Base-by-base conservation (phyloP, 2,329 filamentous ascomycete species). In the Penicillium brasilianum region DNA sequence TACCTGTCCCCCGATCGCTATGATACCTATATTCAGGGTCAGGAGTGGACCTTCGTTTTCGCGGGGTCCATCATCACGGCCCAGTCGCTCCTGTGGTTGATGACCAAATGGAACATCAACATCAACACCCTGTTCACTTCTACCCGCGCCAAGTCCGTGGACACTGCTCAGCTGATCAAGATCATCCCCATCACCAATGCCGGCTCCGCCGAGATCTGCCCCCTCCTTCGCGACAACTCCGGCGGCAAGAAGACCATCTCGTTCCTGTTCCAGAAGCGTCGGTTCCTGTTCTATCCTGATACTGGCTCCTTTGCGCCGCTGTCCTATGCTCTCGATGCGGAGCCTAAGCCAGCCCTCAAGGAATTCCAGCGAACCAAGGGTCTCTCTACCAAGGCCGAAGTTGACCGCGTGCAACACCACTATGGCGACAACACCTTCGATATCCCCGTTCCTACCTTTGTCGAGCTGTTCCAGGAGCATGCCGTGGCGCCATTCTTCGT, bases 401-500 rank as follows among this genome's bases (percentile, higher is more conserved):
- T 97, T 61, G 86, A 90, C 59, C 87, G 88, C 61, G 82, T 97
- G 57, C 88, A 94, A 71, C 90, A 97, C 74, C 91, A 99, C 81
- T 99, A 98, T 84, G 95, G 95, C 71, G 85, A 89, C 71, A 99
- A 99, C 76, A 93, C 91, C 14, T 99, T 99, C 76, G 95, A 99
- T 74, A 99, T 99, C 55, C 95, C 96, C 7, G 93, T 99, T 13
- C 95, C 96, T 4, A 94, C 91, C 11, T 99, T 99, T 70, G 88
- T 90, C 55, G 95, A 99, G 80, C 86, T 99, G 53, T 99, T 97
- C 86, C 91, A 96, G 78, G 95, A 99, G 79, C 96, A 99, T 77
- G 94, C 96, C 25, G 96, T 99, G 22, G 96, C 96, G 22, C 95
- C 95, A 5, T 99, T 99, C 84, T 99, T 99, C 80, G 93, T 99